Evolutionary conservation across 192 early-diverging fungal species (phyloP), one percentile per base, ranked within the genome.

Genomic region (Podila epicladia): DNA sequence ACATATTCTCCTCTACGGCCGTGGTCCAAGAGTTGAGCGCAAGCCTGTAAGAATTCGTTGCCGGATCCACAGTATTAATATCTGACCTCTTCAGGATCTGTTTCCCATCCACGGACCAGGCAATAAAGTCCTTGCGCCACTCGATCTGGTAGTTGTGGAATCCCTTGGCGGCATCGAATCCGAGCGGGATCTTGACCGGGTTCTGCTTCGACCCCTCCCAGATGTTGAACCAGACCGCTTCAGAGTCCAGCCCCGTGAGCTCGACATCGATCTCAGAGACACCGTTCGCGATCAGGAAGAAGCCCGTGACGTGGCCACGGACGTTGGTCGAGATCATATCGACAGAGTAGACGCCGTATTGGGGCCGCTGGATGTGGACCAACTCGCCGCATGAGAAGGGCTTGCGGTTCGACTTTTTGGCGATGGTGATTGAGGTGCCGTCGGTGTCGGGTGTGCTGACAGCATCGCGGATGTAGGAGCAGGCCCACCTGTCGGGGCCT

Each of bases 211-310:
- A 35, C 8, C 67, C 62, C 32, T 72, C 64, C 77, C 77, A 80
- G 29, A 80, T 41, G 35, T 73, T 80, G 70, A 73, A 58, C 77
- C 77, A 80, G 7, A 59, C 76, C 24, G 72, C 59, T 2, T 4
- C 17, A 31, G 33, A 68, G 55, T 80, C 68, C 22, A 80, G 55
- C 11, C 76, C 76, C 29, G 76, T 80, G 29, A 80, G 62, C 31
- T 80, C 77, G 35, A 80, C 53, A 53, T 80, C 77, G 15, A 80
- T 80, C 26, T 80, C 77, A 11, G 70, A 64, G 57, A 59, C 48
- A 4, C 58, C 71, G 62, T 80, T 73, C n/a, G 62, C 65, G 37
- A 80, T 80, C 24, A 73, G 35, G 58, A 80, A 80, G 67, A 80
- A 80, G 60, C 64, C 60, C 0, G 75, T 79, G 65, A 79, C 65